Base-by-base conservation (phyloP, 75 land plant genomes). In the Picea sitchensis region DNA sequence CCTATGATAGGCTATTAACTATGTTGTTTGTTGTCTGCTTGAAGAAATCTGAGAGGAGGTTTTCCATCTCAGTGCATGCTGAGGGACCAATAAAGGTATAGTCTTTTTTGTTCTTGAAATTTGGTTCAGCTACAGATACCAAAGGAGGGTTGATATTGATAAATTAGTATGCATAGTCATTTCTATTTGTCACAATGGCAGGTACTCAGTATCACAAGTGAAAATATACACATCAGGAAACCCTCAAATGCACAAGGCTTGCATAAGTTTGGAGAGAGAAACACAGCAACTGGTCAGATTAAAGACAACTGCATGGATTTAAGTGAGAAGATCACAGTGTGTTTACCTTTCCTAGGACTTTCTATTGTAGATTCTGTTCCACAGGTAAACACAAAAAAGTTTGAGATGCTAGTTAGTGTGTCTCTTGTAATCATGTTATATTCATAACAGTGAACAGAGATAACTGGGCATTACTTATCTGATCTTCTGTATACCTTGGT, bases 1-100 rank as follows among this genome's bases (percentile, higher is more conserved):
- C 2, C 56, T 51, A 69, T 38, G 5, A 18, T 41, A 17, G 31
- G 14, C 12, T 77, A 59, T 63, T 14, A 23, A 75, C 73, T 60
- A n/a, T 54, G n/a, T 41, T 63, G 61, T 17, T 4, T 69, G 30
- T 30, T 14, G 64, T 80, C 20, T 71, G 7, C 67, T 32, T 80
- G 75, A 90, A 95, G 99, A 97, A 95, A 75, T 86, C 91, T 51
- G 98, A 89, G 75, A 89, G 96, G 65, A 88, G 69, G 51, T 88
- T 93, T 67, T 34, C 78, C 21, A 65, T 95, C 17, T 86, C 92
- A 71, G 83, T 95, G 14, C 89, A 86, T 86, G 92, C 99, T 71
- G 99, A 97, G 83, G 99, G 94, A 59, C 92, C 98, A 73, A 90
- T 83, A 14, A 91, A 96, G 96, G 99, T 97, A 44, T 26, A 51